Conservation (phyloP, 805 yeast genomes). For the Saccharomycopsis oosterbeekiorum region DNA sequence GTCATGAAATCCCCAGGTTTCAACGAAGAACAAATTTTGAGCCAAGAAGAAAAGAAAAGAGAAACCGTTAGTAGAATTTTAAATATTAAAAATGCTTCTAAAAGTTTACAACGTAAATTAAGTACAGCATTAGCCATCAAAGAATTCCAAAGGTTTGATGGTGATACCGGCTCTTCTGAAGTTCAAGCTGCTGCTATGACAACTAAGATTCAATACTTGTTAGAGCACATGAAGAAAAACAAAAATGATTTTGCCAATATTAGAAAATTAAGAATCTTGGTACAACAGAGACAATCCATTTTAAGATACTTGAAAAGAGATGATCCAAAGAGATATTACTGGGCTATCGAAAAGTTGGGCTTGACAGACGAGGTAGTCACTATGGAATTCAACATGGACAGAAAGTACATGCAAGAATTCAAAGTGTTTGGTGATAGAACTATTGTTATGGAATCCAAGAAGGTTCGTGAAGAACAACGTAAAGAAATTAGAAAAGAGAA, state of each 20-base stretch:
- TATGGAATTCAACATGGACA: conserved; percentile 74
- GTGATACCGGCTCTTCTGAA: conserved; percentile 92
- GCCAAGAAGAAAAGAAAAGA: conserved; percentile 47
- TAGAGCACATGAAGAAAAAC: conserved; percentile 57
- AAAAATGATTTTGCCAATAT: conserved; percentile 66
- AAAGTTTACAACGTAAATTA: conserved; percentile 44
- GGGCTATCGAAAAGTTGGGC: conserved; percentile 82
- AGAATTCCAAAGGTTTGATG: conserved; percentile 76
- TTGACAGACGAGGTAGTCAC: conserved; percentile 69
- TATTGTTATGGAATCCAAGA: conserved; percentile 47
- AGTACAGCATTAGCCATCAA: conserved; percentile 56
- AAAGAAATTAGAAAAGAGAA: conserved; percentile 38
- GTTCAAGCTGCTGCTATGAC: conserved; percentile 92
- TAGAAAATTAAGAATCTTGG: conserved; percentile 67
- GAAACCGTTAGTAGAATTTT: conserved; percentile 64
- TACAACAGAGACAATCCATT: conserved; percentile 80
- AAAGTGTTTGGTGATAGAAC: conserved; percentile 68
- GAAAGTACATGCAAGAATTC: conserved; percentile 67
- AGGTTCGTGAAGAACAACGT: conserved; percentile 36
- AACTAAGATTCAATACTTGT: conserved; percentile 65
- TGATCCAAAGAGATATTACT: conserved; percentile 72
- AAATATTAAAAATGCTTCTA: conserved; percentile 60
- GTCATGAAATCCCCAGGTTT: conserved; percentile 27
- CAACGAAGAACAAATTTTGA: conserved; percentile 22
- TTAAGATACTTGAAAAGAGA: conserved; percentile 74